phyloP scores from a whole-genome alignment of 495 filamentous ascomycete species.

The Margaritispora aquatica region DNA sequence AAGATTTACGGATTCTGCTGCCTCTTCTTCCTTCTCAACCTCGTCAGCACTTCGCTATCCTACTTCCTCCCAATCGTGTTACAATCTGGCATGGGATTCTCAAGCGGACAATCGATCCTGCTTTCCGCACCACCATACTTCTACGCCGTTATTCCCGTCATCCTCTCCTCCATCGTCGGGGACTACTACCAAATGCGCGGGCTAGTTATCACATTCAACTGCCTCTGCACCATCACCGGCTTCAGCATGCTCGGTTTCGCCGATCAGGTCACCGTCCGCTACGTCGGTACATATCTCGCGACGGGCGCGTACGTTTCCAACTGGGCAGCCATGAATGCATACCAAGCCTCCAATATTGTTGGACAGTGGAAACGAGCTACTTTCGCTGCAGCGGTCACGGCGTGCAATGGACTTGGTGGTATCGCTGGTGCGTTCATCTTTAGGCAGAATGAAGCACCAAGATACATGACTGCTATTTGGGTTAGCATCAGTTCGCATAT shows the following conservation, averaged over 20 bases:
- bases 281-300: slow-evolving; percentile 67
- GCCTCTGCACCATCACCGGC: slow-evolving; percentile 60
- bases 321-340: slow-evolving; percentile 72
- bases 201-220: slow-evolving; percentile 69
- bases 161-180: slow-evolving; percentile 61
- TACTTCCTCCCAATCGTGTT: slow-evolving; percentile 73
- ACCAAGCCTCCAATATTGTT: slow-evolving; percentile 64
- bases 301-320: slow-evolving; percentile 76
- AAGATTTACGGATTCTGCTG: slow-evolving; percentile 70
- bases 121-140: slow-evolving; percentile 75
- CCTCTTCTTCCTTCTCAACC: slow-evolving; percentile 69
- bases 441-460: slow-evolving; percentile 56
- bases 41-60: slow-evolving; percentile 60
- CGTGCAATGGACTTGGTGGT: slow-evolving; percentile 68
- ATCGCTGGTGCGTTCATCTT: slow-evolving; percentile 76
- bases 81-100: slow-evolving; percentile 65
- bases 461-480: slow-evolving; percentile 66
- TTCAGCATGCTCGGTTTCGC: slow-evolving; percentile 72
- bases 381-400: slow-evolving; percentile 60
- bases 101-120: slow-evolving; percentile 56
- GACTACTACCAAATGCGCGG: slow-evolving; percentile 61
- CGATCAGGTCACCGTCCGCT: slow-evolving; percentile 59
- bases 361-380: slow-evolving; percentile 73
- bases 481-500: slow-evolving; percentile 68
- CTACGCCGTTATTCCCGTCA: slow-evolving; percentile 63